Evolutionary conservation across 345 rosid species (phyloP).

Genomic region (Sonneratia caseolaris): DNA sequence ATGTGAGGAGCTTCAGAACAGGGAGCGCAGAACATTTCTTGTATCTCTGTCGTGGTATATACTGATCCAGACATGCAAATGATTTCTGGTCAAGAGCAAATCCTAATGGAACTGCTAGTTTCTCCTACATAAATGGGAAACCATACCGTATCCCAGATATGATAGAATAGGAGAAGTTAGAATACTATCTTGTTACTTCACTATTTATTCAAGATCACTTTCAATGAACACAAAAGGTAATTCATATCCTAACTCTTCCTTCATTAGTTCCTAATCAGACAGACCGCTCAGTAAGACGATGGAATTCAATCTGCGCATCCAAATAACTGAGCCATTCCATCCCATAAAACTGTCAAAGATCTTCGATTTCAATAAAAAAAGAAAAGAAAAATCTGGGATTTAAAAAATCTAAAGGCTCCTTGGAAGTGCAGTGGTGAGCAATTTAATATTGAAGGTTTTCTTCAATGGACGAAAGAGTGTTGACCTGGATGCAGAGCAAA

Average conservation of each 20-base stretch:
- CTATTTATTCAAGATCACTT: not conserved
- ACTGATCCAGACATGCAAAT: not conserved
- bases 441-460: not conserved
- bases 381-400: too few species aligned
- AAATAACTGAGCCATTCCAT: not conserved
- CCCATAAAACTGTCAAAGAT: too few species aligned
- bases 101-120: not conserved
- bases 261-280: not conserved
- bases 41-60: not conserved
- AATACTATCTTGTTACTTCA: not conserved
- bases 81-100: not conserved
- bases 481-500: constrained; percentile 88
- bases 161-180: not conserved
- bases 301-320: not conserved
- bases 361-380: not conserved
- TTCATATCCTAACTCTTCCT: not conserved
- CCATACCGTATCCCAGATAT: not conserved
- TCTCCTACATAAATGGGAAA: not conserved
- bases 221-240: not conserved
- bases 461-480: not conserved
- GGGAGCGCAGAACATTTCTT: not conserved
- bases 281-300: not conserved
- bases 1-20: not conserved
- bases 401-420: not conserved
- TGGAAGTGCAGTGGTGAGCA: not conserved